Base-by-base conservation (phyloP, 106 monocot genomes). In the Dioscorea alata region DNA sequence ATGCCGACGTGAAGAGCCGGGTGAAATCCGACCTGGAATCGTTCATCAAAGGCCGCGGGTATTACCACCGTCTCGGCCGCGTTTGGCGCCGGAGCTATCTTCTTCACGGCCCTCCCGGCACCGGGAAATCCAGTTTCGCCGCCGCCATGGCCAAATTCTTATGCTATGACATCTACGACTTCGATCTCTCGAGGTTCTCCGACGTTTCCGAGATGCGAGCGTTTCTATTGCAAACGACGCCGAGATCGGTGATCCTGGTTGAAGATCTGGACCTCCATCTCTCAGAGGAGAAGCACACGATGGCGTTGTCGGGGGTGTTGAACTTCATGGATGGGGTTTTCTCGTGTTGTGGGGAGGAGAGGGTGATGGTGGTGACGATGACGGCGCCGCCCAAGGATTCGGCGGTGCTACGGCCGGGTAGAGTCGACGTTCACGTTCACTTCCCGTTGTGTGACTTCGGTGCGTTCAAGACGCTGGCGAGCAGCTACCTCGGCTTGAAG, bases 141-240 rank as follows among this genome's bases (percentile, higher is more conserved):
- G 77, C 77, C 15, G 77, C 77, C 57, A 77, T 77, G 65, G 77
- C 71, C 16, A 77, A 59, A 8, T 71, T 69, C 65, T 71, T 77
- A 51, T 24, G 48, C 24, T 77, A 69, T 65, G 77, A 77, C 23
- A 33, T 77, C 9, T 77, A 77, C 65, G 71, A 77, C 18, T 65
- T 77, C 64, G 58, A 77, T 18, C 71, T 69, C 21, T 31, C 65
- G 15, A 13, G 34, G 22, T 20, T 33, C 24, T 3, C 49, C 61
- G 28, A 70, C 61, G 35, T 28, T 28, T 4, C 25, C 49, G 65
- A 65, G 12, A 64, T 77, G 48, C 51, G 58, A 2, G 50, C 63
- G 24, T 51, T 71, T 32, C 70, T 77, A 34, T n/a, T 77, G 16
- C 59, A 50, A 34, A 77, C 77, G 52, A 69, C 70, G 23, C 50